phyloP scores from a whole-genome alignment of 2,329 filamentous ascomycete genomes.

The Colletotrichum theobromicola region DNA sequence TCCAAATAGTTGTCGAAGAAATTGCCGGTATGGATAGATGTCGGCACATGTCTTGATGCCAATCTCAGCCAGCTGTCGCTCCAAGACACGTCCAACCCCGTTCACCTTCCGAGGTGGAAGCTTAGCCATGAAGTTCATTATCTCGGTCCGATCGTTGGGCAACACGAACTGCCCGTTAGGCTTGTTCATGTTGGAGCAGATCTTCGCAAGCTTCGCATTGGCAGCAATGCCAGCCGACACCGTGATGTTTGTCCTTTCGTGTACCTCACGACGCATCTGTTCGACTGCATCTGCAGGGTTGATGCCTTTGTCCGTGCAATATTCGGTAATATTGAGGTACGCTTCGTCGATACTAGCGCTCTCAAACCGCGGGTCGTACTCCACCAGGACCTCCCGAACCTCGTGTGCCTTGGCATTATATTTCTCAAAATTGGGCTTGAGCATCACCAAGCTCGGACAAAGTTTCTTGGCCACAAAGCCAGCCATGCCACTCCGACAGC shows the following conservation, averaged over 20 bases:
- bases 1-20: slow-evolving; percentile 80
- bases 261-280: slow-evolving; percentile 78
- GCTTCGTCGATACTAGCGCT: slow-evolving; percentile 96
- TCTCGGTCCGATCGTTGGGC: slow-evolving; percentile 71
- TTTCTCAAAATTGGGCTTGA: slow-evolving; percentile 88
- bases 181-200: slow-evolving; percentile 94
- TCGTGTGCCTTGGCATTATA: slow-evolving; percentile 91
- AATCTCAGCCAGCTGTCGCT: slow-evolving; percentile 86
- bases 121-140: slow-evolving; percentile 85
- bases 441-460: slow-evolving; percentile 81
- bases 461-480: slow-evolving; percentile 94
- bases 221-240: slow-evolving; percentile 94
- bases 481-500: slow-evolving; percentile 94
- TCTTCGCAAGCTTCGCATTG: slow-evolving; percentile 93
- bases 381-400: slow-evolving; percentile 78
- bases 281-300: slow-evolving; percentile 75
- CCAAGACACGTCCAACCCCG: slow-evolving; percentile 91
- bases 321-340: slow-evolving; percentile 92
- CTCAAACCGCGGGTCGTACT: slow-evolving; percentile 92
- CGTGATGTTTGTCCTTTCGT: slow-evolving; percentile 79
- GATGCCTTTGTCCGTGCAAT: slow-evolving; percentile 74
- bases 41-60: slow-evolving; percentile 90
- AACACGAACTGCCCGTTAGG: slow-evolving; percentile 90
- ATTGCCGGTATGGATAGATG: slow-evolving; percentile 77
- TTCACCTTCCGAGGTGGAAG: slow-evolving; percentile 91